phyloP scores from a whole-genome alignment of 2,329 filamentous ascomycete genomes.

The Trichoderma polysporum region DNA sequence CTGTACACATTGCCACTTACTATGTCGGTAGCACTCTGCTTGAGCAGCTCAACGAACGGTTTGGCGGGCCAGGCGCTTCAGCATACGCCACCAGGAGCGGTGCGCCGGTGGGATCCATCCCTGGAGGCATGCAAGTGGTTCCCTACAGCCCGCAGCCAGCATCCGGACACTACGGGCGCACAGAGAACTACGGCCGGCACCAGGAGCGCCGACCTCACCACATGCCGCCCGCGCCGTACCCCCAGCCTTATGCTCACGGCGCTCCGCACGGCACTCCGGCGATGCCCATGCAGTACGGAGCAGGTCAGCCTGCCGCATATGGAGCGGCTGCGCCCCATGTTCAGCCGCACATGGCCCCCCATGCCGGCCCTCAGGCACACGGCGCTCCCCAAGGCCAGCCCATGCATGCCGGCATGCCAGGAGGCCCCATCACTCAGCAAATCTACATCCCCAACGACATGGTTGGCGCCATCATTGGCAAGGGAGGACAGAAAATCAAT shows the following conservation, averaged over 20 bases:
- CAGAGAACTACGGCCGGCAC: conserved; percentile 77
- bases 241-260: conserved; percentile 67
- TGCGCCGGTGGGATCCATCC: conserved; percentile 87
- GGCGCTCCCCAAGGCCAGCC: conserved; percentile 75
- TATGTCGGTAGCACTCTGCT: conserved; percentile 98
- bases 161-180: conserved; percentile 87
- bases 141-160: conserved; percentile 93
- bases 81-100: conserved; percentile 95
- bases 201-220: conserved; percentile 72
- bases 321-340: conserved; percentile 73
- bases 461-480: conserved; percentile 98
- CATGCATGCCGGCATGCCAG: conserved; percentile 62
- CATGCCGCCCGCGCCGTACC: conserved; percentile 71
- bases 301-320: conserved; percentile 69
- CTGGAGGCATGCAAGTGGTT: conserved; percentile 98
- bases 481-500: conserved; percentile 98
- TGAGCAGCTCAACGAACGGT: conserved; percentile 95
- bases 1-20: conserved; percentile 97
- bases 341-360: conserved; percentile 68
- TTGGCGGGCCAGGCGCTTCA: conserved; percentile 93
- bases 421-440: conserved; percentile 82
- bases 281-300: conserved; percentile 74
- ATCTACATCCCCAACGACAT: conserved; percentile 99
- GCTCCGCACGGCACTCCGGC: conserved; percentile 60
- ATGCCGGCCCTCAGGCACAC: conserved; percentile 53